A percentile compares a stretch with the other conserved stretches of the same genome.
phyloP scores from a whole-genome alignment of 352 stramenopile species.

The Albugo candida region DNA sequence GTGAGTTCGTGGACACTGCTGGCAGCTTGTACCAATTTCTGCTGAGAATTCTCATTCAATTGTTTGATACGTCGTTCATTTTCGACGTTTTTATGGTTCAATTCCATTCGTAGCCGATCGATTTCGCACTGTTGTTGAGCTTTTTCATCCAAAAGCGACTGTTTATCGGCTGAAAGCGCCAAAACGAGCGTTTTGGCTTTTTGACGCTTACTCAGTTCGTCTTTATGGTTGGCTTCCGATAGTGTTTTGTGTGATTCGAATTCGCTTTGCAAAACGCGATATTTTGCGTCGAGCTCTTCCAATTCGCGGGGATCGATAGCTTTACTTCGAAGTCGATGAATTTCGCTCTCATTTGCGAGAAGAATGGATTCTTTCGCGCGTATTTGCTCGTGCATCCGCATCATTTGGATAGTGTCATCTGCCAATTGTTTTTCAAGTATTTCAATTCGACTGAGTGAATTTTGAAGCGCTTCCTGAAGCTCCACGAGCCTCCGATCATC shows the following conservation, averaged over 20 bases:
- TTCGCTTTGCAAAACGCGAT: constrained; percentile 6
- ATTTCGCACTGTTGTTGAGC: constrained; percentile 38
- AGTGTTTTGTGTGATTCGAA: not conserved
- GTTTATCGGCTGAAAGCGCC: constrained; percentile 43
- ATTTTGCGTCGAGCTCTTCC: constrained; percentile 17
- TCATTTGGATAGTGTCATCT: constrained; percentile 19
- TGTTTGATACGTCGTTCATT: constrained; percentile 42
- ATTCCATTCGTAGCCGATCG: constrained; percentile 47
- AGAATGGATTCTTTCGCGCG: constrained; percentile 21
- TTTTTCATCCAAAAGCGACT: constrained; percentile 21
- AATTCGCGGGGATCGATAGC: not conserved
- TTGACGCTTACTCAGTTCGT: constrained; percentile 42
- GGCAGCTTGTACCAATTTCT: constrained; percentile 21
- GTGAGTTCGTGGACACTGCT: constrained; percentile 25
- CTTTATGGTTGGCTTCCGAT: constrained; percentile 25
- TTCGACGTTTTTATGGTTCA: constrained; percentile 57
- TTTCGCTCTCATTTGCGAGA: constrained; percentile 19
- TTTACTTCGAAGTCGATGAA: no score
- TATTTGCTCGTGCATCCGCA: constrained; percentile 19
- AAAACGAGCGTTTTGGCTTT: constrained; percentile 52
- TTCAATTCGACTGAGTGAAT: no score
- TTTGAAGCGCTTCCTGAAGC: no score
- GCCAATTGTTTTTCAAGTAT: constrained; percentile 7
- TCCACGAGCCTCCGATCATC: no score
- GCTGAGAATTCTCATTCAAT: constrained; percentile 31